phyloP scores from a whole-genome alignment of 2,329 filamentous ascomycete species.

The Epichloe uncinata region DNA sequence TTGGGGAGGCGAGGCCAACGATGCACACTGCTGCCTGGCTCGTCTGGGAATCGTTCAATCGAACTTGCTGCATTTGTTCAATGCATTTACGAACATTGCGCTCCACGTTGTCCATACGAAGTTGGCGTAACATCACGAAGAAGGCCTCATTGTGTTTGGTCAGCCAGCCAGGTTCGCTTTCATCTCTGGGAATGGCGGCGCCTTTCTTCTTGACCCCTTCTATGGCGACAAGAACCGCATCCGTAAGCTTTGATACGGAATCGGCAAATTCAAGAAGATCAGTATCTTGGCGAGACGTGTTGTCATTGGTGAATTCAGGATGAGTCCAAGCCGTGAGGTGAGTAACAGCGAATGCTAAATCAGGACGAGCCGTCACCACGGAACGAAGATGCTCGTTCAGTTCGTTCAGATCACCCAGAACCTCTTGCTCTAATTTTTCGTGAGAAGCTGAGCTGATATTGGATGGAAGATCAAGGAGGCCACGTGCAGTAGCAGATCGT shows the following conservation, averaged over 20 bases:
- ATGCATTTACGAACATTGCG: constrained; percentile 25
- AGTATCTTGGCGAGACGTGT: constrained; percentile 4
- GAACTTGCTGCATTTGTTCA: constrained; percentile 20
- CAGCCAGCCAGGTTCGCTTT: constrained; percentile 25
- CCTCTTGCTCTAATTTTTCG: constrained; percentile 18
- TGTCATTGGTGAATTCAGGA: constrained; percentile 12
- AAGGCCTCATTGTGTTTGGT: constrained; percentile 35
- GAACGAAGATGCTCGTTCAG: constrained; percentile 29
- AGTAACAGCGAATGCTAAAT: constrained; percentile 49
- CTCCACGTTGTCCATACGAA: constrained; percentile 46
- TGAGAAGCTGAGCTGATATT: constrained; percentile 32
- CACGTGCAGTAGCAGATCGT: constrained; percentile 27
- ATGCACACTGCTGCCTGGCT: constrained; percentile 19
- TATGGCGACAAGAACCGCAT: constrained; percentile 65
- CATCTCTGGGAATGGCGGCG: constrained; percentile 22
- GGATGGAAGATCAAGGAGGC: constrained; percentile 35
- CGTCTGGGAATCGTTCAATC: constrained; percentile 14
- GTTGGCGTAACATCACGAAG: constrained; percentile 38
- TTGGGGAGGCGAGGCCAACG: constrained; percentile 37
- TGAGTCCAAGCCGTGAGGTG: constrained; percentile 55
- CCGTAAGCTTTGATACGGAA: constrained; percentile 50
- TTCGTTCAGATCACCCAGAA: constrained; percentile 22
- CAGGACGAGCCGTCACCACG: constrained; percentile 30
- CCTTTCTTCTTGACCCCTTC: constrained; percentile 54
- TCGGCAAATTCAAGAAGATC: constrained; percentile 36